Conservation (phyloP, 1,284 basidiomycete species). For the Fomes fomentarius region DNA sequence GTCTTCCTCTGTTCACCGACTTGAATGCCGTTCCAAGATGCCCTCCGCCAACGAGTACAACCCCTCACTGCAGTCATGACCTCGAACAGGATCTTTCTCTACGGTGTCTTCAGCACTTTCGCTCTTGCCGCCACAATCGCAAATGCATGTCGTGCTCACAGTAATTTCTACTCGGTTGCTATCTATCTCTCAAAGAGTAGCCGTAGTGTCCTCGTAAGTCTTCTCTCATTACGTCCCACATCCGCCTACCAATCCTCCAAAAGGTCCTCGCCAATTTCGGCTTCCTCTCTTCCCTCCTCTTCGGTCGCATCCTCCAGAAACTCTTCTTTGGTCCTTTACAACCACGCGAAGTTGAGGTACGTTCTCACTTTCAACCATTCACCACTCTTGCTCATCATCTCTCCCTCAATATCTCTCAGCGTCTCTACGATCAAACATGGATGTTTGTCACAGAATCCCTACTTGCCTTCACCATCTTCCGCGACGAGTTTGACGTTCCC, state of each 20-base stretch:
- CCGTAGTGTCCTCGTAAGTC: slow-evolving; percentile 81
- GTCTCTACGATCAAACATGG: slow-evolving; percentile 95
- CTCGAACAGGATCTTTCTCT: slow-evolving; percentile 69
- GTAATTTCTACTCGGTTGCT: slow-evolving; percentile 94
- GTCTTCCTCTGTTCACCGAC: neutral
- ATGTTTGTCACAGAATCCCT: slow-evolving; percentile 97
- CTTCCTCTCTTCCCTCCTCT: slow-evolving; percentile 75
- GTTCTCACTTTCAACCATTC: slow-evolving; percentile 25
- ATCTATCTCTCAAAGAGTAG: slow-evolving; percentile 94
- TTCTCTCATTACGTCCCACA: neutral
- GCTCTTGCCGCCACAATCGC: slow-evolving; percentile 74
- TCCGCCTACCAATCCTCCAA: slow-evolving; percentile 10
- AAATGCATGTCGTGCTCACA: slow-evolving; percentile 82
- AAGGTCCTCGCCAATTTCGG: slow-evolving; percentile 95
- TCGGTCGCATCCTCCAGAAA: slow-evolving; percentile 80
- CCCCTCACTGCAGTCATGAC: slow-evolving; percentile 52
- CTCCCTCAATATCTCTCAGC: slow-evolving; percentile 46
- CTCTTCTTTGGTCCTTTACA: slow-evolving; percentile 93
- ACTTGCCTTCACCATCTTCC: slow-evolving; percentile 95
- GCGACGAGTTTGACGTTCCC: slow-evolving; percentile 90
- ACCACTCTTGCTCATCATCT: neutral
- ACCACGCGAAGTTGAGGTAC: slow-evolving; percentile 89
- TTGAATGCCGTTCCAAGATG: slow-evolving; percentile 45
- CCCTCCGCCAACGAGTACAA: slow-evolving; percentile 43
- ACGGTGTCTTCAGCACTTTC: slow-evolving; percentile 69